Conservation (phyloP, 116 monocot genomes). For the Cymodocea nodosa region DNA sequence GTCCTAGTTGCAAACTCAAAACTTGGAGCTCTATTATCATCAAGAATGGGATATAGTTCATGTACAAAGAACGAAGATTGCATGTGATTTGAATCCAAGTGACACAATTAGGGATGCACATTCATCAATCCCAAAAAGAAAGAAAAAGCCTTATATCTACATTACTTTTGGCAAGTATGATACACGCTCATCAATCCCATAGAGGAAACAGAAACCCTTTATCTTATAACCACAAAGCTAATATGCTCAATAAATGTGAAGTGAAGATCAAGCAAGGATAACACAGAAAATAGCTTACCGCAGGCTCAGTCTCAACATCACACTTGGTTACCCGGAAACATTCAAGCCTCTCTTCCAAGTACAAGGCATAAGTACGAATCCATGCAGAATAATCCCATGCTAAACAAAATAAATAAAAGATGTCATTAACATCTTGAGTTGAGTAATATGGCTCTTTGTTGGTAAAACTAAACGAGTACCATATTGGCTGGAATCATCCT, state of each 20-base stretch:
- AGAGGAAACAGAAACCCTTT: not conserved
- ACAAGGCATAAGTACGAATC: constrained; percentile 90
- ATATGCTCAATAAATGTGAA: not conserved
- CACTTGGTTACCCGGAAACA: constrained; percentile 80
- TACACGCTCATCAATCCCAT: no score
- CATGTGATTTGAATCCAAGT: no score
- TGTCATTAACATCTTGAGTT: not conserved
- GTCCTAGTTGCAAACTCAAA: no score
- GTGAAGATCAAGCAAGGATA: not conserved
- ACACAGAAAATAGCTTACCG: constrained; percentile 25
- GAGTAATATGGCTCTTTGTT: not conserved
- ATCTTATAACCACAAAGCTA: not conserved
- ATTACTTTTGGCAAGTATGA: no score
- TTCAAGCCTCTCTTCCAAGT: constrained; percentile 95
- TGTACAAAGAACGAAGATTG: no score
- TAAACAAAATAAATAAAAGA: constrained; percentile 19
- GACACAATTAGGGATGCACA: no score
- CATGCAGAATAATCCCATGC: constrained; percentile 99
- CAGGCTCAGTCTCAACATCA: constrained; percentile 84
- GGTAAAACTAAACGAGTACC: constrained; percentile 27
- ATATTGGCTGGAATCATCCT: constrained; percentile 91
- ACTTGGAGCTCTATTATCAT: no score
- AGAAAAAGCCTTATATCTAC: no score
- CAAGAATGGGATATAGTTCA: no score
- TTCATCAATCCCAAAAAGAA: no score